Evolutionary conservation across 2,329 filamentous ascomycete species (phyloP), one percentile per base, ranked within the genome.

Genomic region (Hypoxylon sp.): DNA sequence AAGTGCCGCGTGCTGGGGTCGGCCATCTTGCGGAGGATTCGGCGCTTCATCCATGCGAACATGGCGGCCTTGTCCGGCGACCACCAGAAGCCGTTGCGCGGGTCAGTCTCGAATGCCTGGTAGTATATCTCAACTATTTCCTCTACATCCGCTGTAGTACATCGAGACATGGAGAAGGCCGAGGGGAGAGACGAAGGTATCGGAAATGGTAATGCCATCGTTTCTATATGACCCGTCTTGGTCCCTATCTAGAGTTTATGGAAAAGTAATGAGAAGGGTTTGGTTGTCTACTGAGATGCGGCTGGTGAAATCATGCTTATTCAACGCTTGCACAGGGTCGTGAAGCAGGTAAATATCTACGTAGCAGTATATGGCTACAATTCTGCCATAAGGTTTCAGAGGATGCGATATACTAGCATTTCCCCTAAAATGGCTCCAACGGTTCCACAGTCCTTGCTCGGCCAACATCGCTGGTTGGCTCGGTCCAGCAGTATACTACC

Each of bases 61-160:
- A 76, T 75, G 38, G 70, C 51, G 2, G 61, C 65, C 32, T 51
- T 64, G 28, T 73, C 72, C 2, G 63, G 30, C 13, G 77, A 55
- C 76, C 77, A 78, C 76, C 77, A 78, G 51, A 70, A 77, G 4
- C 71, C 71, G 68, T 73, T 76, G 43, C 62, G 61, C 5, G 56
- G 70, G 38, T 76, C 72, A 3, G 43, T 50, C 9, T 17, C n/a
- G 56, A 78, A 78, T 9, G 74, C 64, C 5, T 74, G 63, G 38
- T 72, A 71, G 63, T 77, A 76, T 53, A 80, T 61, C 21, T 72
- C 63, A 17, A 68, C 55, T 48, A 81, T 67, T 1, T 51, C 52
- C 30, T 78, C 71, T 11, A 79, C 53, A 55, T 81, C 79, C 28
- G 70, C 69, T 13, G 56, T 25, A 2, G 74, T 77, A 58, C 72